These are phyloP conservation scores for Mycena metata DNA, from an alignment of 768 basidiomycete species.

Conservation along the genomic window DNA sequence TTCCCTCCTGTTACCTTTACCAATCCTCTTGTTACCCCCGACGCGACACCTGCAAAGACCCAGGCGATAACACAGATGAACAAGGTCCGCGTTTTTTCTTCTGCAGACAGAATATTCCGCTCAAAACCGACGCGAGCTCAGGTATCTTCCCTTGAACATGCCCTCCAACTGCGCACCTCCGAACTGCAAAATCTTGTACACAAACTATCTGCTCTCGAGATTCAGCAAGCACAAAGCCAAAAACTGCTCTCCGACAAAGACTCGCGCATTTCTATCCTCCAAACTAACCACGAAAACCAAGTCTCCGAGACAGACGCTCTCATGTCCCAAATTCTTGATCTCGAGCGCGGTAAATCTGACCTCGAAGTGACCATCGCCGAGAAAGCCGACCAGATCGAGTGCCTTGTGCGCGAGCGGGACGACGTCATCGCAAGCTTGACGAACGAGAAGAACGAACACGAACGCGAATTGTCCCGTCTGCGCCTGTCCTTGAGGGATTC, in stretches of 20 bases:
- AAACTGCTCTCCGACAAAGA: conserved; percentile 45
- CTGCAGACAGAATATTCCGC: neutral
- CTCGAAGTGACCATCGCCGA: conserved; percentile 35
- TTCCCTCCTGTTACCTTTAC: neutral
- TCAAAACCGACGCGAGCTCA: neutral
- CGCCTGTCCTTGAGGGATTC: conserved; percentile 27
- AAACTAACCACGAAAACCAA: conserved; percentile 40
- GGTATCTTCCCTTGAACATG: conserved; percentile 38
- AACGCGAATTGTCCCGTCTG: conserved; percentile 36
- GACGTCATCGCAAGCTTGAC: conserved; percentile 24
- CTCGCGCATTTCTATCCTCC: conserved; percentile 42
- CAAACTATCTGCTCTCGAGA: conserved; percentile 39
- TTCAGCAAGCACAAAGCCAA: no score
- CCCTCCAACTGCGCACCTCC: conserved; percentile 34
- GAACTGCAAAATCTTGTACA: conserved; percentile 38
- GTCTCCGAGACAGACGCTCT: no score
- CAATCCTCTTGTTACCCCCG: conserved; percentile 26
- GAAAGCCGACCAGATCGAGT: conserved; percentile 30
- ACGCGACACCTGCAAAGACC: conserved; percentile 27
- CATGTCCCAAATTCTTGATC: conserved; percentile 30
- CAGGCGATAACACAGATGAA: conserved; percentile 8
- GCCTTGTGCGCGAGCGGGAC: conserved; percentile 37
- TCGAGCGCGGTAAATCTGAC: conserved; percentile 36
- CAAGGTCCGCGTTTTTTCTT: conserved; percentile 18
- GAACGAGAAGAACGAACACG: conserved; percentile 34